Evolutionary conservation across 192 early-diverging fungal genomes (phyloP), one percentile per base, ranked within the genome.

Genomic region (Coemansia sp.): DNA sequence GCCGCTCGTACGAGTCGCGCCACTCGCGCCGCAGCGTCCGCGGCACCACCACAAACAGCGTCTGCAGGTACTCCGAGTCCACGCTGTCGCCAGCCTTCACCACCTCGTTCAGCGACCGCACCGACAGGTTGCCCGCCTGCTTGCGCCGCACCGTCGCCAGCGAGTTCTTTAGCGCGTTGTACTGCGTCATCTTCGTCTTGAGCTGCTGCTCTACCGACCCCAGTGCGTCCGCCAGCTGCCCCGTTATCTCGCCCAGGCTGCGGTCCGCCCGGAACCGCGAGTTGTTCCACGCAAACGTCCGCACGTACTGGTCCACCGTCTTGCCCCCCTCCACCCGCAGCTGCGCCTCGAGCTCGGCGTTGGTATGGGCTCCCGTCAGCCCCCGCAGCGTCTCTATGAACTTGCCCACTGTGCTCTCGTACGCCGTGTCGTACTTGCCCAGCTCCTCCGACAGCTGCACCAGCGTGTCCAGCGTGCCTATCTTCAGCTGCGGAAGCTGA

Each of bases 251-350:
- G 38, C 80, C 72, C 54, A 99, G 69, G 6, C 89, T 80, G 67
- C 92, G 91, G 70, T 99, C 96, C 2, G 85, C 56, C 34, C 96
- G 78, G 67, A 94, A 99, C 71, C 96, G 96, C 82, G 94, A 86
- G 13, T 85, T 88, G 64, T 98, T 91, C 96, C 96, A 99, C 47
- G 85, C 76, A 58, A 98, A 98, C 18, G 79, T 74, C 47, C 82
- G 80, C 12, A 98, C 67, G 50, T 88, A 99, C 35, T 87, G 75
- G 64, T 92, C 94, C 27, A 96, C 80, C 40, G 80, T 64, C 78
- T 92, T 67, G 23, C 49, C 68, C n/a, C n/a, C n/a, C 10, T 72
- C 60, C 2, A 72, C 68, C 23, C 30, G 12, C 36, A 67, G 44
- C 22, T 31, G 21, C 9, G 46, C 28, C 11, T 33, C 35, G 5